phyloP scores from a whole-genome alignment of 2,329 filamentous ascomycete species.

The Blastomyces parvus region DNA sequence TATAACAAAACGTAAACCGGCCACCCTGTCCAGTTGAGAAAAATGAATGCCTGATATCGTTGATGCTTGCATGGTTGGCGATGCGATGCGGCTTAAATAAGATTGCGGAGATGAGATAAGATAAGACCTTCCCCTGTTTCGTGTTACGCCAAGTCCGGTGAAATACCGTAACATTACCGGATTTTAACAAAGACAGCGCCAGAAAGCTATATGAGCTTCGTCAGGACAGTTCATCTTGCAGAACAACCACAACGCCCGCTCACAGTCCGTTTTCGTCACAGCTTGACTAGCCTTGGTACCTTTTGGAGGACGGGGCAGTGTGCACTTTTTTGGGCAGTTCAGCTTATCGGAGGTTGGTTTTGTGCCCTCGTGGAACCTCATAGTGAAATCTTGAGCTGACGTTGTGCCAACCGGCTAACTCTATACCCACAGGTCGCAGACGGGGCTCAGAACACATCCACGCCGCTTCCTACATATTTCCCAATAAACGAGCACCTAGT shows the following conservation, averaged over 20 bases:
- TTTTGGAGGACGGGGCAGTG: not conserved
- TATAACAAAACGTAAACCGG: not conserved
- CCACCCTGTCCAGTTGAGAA: not conserved
- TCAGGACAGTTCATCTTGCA: not conserved
- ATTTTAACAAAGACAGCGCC: not conserved
- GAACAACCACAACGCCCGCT: not conserved
- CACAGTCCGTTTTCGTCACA: not conserved
- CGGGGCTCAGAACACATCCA: not conserved
- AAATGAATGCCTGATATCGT: not conserved
- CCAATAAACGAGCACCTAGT: not conserved
- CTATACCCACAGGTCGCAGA: not conserved
- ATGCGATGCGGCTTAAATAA: conserved; percentile 1
- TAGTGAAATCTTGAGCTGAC: not conserved
- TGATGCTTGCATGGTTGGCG: not conserved
- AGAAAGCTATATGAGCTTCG: conserved; percentile 7
- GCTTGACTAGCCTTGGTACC: not conserved
- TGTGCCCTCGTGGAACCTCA: not conserved
- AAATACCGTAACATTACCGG: conserved; percentile 2
- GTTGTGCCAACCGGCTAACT: not conserved
- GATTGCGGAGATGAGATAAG: conserved; percentile 16
- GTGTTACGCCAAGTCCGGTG: not conserved
- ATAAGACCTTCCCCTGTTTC: conserved; percentile 15
- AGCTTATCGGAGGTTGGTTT: not conserved
- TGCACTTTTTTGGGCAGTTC: not conserved
- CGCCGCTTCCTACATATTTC: not conserved